A percentile compares a stretch with the other conserved stretches of the same genome.
phyloP scores from a whole-genome alignment of 805 yeast genomes.

The Metahyphopichia silvanorum region DNA sequence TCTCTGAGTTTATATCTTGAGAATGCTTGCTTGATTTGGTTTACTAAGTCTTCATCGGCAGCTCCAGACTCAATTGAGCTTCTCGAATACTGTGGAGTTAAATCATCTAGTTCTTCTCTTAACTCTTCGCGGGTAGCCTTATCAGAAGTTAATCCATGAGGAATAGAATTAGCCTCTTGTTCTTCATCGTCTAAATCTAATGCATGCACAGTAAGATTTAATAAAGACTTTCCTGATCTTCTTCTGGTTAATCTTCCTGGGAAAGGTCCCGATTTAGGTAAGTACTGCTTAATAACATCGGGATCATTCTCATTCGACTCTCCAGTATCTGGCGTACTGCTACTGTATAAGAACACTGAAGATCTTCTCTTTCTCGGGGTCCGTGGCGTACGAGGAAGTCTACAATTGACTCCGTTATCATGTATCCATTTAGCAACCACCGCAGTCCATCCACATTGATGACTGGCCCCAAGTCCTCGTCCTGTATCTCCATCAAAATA shows the following conservation, averaged over 20 bases:
- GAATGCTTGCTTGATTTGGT: conserved; percentile 35
- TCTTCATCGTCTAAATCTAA: conserved; percentile 69
- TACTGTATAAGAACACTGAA: conserved; percentile 18
- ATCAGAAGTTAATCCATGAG: conserved; percentile 10
- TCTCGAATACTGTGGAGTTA: conserved; percentile 18
- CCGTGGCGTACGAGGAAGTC: conserved; percentile 45
- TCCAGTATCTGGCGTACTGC: conserved; percentile 10
- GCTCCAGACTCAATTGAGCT: conserved; percentile 26
- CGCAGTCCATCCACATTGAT: conserved; percentile 97
- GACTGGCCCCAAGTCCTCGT: conserved; percentile 88
- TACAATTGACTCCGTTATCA: conserved; percentile 75
- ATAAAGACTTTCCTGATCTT: conserved; percentile 69
- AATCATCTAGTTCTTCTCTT: conserved; percentile 13
- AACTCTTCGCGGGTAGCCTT: conserved; percentile 16
- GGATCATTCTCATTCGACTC: conserved; percentile 17
- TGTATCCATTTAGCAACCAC: conserved; percentile 88
- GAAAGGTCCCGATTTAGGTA: conserved; percentile 46
- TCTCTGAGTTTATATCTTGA: conserved; percentile 23
- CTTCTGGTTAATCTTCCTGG: conserved; percentile 59
- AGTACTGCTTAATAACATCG: conserved; percentile 38
- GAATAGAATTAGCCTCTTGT: conserved; percentile 14
- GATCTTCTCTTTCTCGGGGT: conserved; percentile 27
- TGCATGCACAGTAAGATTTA: conserved; percentile 64
- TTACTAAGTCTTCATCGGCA: conserved; percentile 31
- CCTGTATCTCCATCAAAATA: conserved; percentile 95